phyloP scores from a whole-genome alignment of 2,329 filamentous ascomycete species.

The Aspergillus spinulosporus region DNA sequence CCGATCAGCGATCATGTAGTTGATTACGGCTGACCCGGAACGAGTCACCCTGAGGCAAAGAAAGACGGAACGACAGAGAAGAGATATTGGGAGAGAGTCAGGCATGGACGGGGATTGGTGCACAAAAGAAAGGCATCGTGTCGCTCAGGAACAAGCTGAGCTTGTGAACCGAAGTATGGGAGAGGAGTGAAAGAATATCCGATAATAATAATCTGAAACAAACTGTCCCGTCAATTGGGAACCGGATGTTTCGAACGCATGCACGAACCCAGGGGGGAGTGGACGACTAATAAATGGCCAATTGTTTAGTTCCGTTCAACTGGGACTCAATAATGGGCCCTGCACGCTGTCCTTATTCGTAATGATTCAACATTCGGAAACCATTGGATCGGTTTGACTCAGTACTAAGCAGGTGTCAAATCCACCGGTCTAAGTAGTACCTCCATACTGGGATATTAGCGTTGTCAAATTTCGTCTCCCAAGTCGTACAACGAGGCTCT shows the following conservation, averaged over 20 bases:
- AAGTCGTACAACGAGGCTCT: constrained; percentile 7
- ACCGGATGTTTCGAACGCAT: constrained; percentile 7
- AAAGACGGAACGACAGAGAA: background rate
- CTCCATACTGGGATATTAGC: background rate
- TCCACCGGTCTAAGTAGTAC: background rate
- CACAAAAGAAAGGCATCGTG: background rate
- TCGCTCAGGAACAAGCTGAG: background rate
- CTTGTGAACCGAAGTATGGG: constrained; percentile 4
- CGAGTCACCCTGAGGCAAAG: background rate
- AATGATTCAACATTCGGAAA: background rate
- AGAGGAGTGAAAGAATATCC: background rate
- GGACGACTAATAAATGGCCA: constrained; percentile 2
- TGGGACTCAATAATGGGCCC: constrained; percentile 4
- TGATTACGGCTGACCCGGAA: background rate
- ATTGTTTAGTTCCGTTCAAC: constrained; percentile 7
- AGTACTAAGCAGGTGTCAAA: background rate
- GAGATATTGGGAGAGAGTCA: constrained; percentile 1
- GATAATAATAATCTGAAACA: constrained; percentile 6
- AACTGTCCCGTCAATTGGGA: constrained; percentile 8
- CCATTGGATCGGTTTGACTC: background rate
- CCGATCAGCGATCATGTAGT: constrained; percentile 6
- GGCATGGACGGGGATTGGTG: background rate
- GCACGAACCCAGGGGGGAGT: constrained; percentile 5
- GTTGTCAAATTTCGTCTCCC: background rate
- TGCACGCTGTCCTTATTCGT: background rate